phyloP scores from a whole-genome alignment of 768 basidiomycete species.

The Termitomyces sp. region DNA sequence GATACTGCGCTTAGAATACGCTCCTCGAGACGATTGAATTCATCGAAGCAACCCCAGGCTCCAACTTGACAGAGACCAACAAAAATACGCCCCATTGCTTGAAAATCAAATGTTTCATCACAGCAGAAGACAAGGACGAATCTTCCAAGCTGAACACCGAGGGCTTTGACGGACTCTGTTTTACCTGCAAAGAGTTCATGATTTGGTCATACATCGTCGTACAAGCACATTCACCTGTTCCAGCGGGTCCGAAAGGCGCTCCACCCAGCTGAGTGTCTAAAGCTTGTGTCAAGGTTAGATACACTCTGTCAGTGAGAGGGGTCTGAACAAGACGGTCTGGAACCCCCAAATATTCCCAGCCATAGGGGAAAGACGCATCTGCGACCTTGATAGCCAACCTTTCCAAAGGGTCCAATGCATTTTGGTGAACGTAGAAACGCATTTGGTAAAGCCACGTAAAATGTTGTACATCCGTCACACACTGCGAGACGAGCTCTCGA shows the following conservation, averaged over 20 bases:
- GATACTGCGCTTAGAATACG: constrained; percentile 97
- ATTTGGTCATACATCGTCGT: neutral
- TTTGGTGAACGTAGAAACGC: constrained; percentile 89
- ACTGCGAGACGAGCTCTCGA: constrained; percentile 66
- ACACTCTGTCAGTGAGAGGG: constrained; percentile 94
- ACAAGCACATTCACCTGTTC: constrained; percentile 58
- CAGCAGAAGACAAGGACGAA: constrained; percentile 99
- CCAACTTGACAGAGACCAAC: constrained; percentile 98
- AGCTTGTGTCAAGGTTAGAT: constrained; percentile 94
- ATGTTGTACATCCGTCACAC: constrained; percentile 55
- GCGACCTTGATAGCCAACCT: constrained; percentile 80
- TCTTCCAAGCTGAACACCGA: constrained; percentile 94
- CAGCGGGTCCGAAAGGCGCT: constrained; percentile 96
- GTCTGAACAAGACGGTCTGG: constrained; percentile 97
- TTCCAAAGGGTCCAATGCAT: constrained; percentile 71
- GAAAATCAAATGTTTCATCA: constrained; percentile 99
- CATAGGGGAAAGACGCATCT: constrained; percentile 91
- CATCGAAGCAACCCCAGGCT: constrained; percentile 98
- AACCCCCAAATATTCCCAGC: constrained; percentile 98
- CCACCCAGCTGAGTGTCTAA: constrained; percentile 93
- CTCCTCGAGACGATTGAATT: constrained; percentile 97
- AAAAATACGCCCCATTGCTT: constrained; percentile 99
- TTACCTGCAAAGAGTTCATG: constrained; percentile 53
- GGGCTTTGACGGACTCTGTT: constrained; percentile 98
- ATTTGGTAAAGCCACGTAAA: constrained; percentile 98